phyloP scores from a whole-genome alignment of 2,329 filamentous ascomycete genomes.

The Periglandula ipomoeae region DNA sequence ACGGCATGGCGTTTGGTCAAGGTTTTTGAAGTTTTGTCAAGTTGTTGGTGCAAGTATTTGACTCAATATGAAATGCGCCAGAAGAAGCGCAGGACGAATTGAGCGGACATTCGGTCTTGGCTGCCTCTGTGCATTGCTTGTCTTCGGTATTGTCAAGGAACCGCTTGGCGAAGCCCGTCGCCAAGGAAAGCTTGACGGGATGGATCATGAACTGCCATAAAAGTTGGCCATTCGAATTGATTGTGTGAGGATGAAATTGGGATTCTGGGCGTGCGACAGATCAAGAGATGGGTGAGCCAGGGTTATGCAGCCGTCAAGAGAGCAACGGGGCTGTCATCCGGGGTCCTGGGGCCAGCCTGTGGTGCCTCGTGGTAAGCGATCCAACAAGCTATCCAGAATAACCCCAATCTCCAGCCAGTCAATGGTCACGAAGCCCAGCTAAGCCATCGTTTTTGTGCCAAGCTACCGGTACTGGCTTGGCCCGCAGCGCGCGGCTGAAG shows the following conservation, averaged over 20 bases:
- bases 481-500: slow-evolving; percentile 1
- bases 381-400: neutral
- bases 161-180: neutral
- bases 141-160: neutral
- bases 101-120: neutral
- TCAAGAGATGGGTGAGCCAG: neutral
- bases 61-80: neutral
- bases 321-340: neutral
- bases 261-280: slow-evolving; percentile 1
- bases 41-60: neutral
- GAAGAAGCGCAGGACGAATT: neutral
- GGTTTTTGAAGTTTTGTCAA: too few relatives aligned
- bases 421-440: neutral
- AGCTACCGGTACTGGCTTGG: neutral
- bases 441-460: slow-evolving; percentile 1
- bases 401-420: neutral
- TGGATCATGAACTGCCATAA: neutral
- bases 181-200: neutral
- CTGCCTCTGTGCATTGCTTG: neutral
- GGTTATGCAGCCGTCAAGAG: neutral
- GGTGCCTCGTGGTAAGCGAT: neutral
- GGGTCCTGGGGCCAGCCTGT: neutral
- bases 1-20: slow-evolving; percentile 16
- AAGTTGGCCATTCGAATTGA: neutral
- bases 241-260: slow-evolving; percentile 6